Evolutionary conservation across 2,329 filamentous ascomycete genomes (phyloP), one percentile per base, ranked within the genome.

Genomic region (Pseudogymnoascus sp.): DNA sequence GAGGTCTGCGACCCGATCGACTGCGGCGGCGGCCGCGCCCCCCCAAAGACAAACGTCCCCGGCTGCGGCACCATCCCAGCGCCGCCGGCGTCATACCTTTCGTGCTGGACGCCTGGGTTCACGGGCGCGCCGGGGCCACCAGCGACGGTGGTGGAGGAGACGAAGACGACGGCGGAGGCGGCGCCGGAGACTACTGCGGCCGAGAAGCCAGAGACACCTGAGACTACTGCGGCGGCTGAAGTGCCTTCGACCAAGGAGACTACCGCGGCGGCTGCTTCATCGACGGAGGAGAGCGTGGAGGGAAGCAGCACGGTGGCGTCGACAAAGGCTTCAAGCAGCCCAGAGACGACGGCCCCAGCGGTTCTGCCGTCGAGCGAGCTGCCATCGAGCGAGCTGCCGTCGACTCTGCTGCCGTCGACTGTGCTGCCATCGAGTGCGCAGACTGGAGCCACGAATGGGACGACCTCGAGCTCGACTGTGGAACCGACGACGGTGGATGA

Each of bases 1-100:
- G 66, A 67, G 60, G 63, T 69, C 37, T 69, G 67, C 62, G 68
- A 69, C 50, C 64, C 64, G 5, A 62, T 69, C 21, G 65, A 69
- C 61, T 69, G 68, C 42, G 68, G 68, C 26, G 68, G 68, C 44
- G 67, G 56, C 56, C 56, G 56, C 31, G 56, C 31, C 11, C 56
- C 56, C 6, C 19, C 35, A 11, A 60, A 60, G 35, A 37, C 56
- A 9, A 26, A 60, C 35, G 56, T 60, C 56, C 56, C 56, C 31
- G 56, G 56, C 56, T 60, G 56, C 56, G 46, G 46, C 26, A 17
- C 13, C 46, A 31, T 53, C 23, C 46, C 46, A 0, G 3, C 17
- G 1, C 23, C 23, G 3, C 46, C 46, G 1, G 46, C 23, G 2
- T 53, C 46, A 7, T 53, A 53, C 46, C 7, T 53, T 7, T 31